Conservation (phyloP, 768 basidiomycete species). For the Boletus patriciae region DNA sequence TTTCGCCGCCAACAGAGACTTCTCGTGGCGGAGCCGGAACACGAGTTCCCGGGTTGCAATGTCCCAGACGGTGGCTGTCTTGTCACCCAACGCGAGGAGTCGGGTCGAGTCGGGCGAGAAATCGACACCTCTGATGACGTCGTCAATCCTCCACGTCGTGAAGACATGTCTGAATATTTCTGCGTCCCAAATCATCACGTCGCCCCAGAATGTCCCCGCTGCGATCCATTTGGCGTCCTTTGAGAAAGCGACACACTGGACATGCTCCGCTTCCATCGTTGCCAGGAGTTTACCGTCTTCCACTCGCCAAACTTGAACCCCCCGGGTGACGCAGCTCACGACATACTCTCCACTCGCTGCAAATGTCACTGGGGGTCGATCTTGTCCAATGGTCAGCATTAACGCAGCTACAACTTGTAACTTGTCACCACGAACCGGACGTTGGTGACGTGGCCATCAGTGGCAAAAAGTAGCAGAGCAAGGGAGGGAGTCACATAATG, state of each 20-base stretch:
- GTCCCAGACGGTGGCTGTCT: neutral
- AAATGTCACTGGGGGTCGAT: neutral
- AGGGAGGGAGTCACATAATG: neutral
- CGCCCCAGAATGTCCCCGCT: neutral
- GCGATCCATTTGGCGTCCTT: neutral
- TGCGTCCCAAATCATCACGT: neutral
- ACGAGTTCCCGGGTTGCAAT: neutral
- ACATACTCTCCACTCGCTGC: neutral
- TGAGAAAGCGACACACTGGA: neutral
- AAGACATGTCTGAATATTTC: neutral
- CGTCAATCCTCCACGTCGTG: neutral
- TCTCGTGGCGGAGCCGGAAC: neutral
- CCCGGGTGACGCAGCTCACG: neutral
- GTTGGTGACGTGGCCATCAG: neutral
- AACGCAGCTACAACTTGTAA: too few relatives aligned
- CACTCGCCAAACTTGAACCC: neutral
- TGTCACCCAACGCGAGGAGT: neutral
- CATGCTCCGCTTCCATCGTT: neutral
- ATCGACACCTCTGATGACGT: neutral
- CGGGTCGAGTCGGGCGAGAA: slow-evolving; percentile 5
- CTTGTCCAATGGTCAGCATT: too few relatives aligned
- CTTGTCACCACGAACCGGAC: too few relatives aligned
- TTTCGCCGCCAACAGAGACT: neutral
- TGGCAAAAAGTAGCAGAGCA: too few relatives aligned
- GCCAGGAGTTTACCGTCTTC: neutral